Evolutionary conservation across 2,329 filamentous ascomycete genomes (phyloP).

Genomic region (Fusarium sp.): DNA sequence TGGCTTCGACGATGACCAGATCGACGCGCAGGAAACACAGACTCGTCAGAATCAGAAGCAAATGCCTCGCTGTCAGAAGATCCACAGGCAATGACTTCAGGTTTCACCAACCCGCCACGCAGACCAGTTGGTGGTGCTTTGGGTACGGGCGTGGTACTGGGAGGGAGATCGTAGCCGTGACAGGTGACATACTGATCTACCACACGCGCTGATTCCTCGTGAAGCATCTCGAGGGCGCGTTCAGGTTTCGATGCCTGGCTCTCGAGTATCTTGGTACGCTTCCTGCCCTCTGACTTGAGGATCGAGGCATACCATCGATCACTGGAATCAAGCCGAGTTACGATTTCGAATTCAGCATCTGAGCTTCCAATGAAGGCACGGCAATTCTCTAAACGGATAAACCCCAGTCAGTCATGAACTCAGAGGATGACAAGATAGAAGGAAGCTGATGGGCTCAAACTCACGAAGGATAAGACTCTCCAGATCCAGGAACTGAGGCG

Average conservation of each 20-base stretch:
- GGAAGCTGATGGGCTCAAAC: background rate
- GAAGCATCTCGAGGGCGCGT: constrained; percentile 53
- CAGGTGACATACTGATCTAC: constrained; percentile 47
- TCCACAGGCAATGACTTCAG: constrained; percentile 38
- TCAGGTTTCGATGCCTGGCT: constrained; percentile 46
- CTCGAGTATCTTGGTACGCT: constrained; percentile 48
- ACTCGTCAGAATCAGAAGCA: constrained; percentile 41
- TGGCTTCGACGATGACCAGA: constrained; percentile 19
- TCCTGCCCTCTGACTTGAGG: constrained; percentile 42
- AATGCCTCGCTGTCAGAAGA: constrained; percentile 39
- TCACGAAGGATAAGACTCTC: constrained; percentile 29
- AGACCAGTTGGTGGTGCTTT: constrained; percentile 13
- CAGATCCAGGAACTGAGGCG: constrained; percentile 18
- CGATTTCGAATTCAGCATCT: constrained; percentile 40
- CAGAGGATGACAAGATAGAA: background rate
- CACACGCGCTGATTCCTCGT: constrained; percentile 54
- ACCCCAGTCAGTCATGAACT: constrained; percentile 6
- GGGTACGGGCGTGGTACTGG: constrained; percentile 15
- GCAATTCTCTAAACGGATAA: constrained; percentile 44
- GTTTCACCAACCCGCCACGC: constrained; percentile 21
- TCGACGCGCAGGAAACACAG: constrained; percentile 21
- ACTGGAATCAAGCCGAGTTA: constrained; percentile 39
- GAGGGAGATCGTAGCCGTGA: constrained; percentile 49
- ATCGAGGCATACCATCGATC: constrained; percentile 44
- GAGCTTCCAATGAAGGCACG: constrained; percentile 39